These are phyloP conservation scores for Starmerella ratchasimensis DNA, from an alignment of 805 yeast genomes.

Conservation along the genomic window DNA sequence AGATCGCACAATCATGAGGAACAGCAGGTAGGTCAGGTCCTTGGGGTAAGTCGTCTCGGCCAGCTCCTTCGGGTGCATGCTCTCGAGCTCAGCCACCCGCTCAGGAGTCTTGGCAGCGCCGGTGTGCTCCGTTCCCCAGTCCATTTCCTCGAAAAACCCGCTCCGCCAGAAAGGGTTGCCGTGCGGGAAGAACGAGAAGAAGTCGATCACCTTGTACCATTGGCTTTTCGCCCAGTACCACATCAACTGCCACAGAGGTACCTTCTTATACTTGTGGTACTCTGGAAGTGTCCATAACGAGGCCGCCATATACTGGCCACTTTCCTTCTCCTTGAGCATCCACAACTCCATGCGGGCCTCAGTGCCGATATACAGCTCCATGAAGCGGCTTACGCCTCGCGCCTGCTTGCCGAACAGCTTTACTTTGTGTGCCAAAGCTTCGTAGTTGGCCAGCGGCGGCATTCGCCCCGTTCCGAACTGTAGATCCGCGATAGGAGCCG, in stretches of 20 bases:
- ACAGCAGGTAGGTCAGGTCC: slow-evolving; percentile 6
- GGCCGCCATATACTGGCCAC: slow-evolving; percentile 4
- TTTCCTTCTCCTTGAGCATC: background rate
- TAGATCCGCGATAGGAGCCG: background rate
- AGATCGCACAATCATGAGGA: slow-evolving; percentile 4
- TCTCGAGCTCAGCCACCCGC: slow-evolving; percentile 3
- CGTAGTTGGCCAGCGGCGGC: slow-evolving; percentile 10
- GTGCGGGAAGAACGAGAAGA: background rate
- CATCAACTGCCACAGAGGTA: background rate
- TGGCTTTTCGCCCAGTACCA: background rate
- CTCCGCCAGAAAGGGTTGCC: background rate
- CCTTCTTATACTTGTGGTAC: slow-evolving; percentile 1
- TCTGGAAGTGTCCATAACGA: slow-evolving; percentile 6
- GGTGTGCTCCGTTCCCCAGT: slow-evolving; percentile 1
- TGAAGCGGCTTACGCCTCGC: background rate
- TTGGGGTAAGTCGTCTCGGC: slow-evolving; percentile 7
- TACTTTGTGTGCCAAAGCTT: background rate
- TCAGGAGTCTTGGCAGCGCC: slow-evolving; percentile 2
- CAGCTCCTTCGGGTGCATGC: slow-evolving; percentile 1
- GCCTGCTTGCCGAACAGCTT: background rate
- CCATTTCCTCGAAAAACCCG: background rate
- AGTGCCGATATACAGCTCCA: background rate
- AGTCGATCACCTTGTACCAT: slow-evolving; percentile 3
- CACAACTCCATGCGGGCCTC: slow-evolving; percentile 3
- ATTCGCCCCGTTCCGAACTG: background rate